Base-by-base conservation (phyloP, 2,329 filamentous ascomycete genomes). In the Talaromyces sp. region DNA sequence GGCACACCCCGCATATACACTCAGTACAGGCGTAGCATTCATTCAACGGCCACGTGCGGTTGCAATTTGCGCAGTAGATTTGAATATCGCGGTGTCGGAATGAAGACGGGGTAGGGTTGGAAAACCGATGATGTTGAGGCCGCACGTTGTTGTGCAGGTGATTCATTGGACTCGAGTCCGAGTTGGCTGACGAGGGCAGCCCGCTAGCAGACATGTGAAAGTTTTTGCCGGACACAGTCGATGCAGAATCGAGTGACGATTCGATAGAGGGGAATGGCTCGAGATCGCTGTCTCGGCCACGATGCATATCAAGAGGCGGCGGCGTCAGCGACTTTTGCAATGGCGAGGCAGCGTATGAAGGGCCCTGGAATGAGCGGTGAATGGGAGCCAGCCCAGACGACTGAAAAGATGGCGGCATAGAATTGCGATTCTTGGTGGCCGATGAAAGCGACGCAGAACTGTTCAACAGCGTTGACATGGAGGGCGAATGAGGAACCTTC, bases 11-110 rank as follows among this genome's bases (percentile, higher is more conserved):
- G 72, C 91, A 96, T 64, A 97, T 96, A 74, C 94, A 97, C 74
- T 97, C 92, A 1, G 92, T 96, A 74, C 93, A 97, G 24, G 93
- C 93, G 70, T 92, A 97, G 35, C 91, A 94, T 68, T 93, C 89
- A 69, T 87, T 88, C 27, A 97, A 79, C 11, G 88, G 79, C 56
- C 88, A 92, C 19, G 92, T 81, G 41, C 88, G 85, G 65, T 90
- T 87, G 71, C 93, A 97, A 54, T 89, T 90, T 21, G 92, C 90
- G 73, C 93, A 97, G 72, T 96, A 96, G 48, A 97, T 96, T 72
- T 96, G 90, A 3, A 93, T 88, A 11, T 79, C 77, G 60, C 71
- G 75, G 59, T 67, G 75, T 62, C 74, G 74, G 64, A 74, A 76
- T 8, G 75, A 74, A 0, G 76, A 72, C 57, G 91, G 89, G 8